Conservation (phyloP, 192 early-diverging fungal genomes). For the Coemansia furcata region DNA sequence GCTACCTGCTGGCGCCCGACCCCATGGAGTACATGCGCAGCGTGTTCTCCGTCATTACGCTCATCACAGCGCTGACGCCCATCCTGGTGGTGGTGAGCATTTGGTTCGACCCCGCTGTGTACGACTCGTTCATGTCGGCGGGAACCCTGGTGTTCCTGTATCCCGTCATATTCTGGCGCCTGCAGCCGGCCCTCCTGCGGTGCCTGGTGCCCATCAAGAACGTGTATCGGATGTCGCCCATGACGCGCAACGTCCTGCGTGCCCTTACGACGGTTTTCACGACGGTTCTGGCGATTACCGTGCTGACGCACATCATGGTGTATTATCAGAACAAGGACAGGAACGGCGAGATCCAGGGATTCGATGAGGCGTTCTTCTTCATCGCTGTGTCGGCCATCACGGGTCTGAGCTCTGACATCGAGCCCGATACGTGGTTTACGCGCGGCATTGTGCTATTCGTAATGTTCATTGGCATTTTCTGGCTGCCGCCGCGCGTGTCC, state of each 20-base stretch:
- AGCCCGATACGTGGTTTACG: constrained; percentile 57
- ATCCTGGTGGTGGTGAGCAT: constrained; percentile 48
- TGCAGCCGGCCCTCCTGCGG: constrained; percentile 60
- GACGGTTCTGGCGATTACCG: constrained; percentile 69
- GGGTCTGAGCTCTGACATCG: constrained; percentile 67
- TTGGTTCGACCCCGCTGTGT: constrained; percentile 32
- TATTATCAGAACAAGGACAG: constrained; percentile 58
- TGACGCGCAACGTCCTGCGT: constrained; percentile 63
- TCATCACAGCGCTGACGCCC: constrained; percentile 59
- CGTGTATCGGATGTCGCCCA: constrained; percentile 54
- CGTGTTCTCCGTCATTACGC: constrained; percentile 56
- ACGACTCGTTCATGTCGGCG: constrained; percentile 61
- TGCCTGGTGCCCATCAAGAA: constrained; percentile 66
- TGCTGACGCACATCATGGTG: constrained; percentile 65
- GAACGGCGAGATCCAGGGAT: constrained; percentile 48
- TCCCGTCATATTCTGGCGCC: constrained; percentile 65
- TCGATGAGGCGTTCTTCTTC: constrained; percentile 61
- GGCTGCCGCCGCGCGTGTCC: constrained; percentile 61
- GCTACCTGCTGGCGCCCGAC: constrained; percentile 59
- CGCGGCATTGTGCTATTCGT: constrained; percentile 60
- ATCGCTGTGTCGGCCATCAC: constrained; percentile 59
- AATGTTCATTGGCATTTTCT: constrained; percentile 72
- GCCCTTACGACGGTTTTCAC: constrained; percentile 63
- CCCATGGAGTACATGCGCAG: constrained; percentile 50
- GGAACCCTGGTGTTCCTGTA: constrained; percentile 56